Evolutionary conservation across 495 filamentous ascomycete species (phyloP), one percentile per base, ranked within the genome.

Genomic region (Hypoxylon fuscum): DNA sequence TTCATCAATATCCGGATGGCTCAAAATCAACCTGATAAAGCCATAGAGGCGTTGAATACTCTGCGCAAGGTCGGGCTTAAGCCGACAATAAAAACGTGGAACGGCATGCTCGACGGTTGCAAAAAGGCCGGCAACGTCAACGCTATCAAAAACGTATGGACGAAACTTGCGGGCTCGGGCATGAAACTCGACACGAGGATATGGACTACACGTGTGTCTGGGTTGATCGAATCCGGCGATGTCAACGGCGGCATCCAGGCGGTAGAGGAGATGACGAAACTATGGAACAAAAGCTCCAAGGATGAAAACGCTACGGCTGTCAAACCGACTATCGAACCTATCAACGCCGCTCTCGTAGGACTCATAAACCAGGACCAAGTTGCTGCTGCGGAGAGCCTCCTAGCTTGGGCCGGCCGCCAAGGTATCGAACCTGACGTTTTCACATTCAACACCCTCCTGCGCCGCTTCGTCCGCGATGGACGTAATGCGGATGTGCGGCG

Each of bases 381-480:
- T 5, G 32, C 35, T 7, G 66, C 55, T 17, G 80, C 82, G 40
- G 58, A 74, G 8, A 71, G 76, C 8, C 72, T 92, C 3, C 74
- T 93, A 7, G 49, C 58, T 9, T 90, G 87, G 85, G 88, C 87
- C 0, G 68, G 65, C 6, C 69, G 64, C 3, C 83, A 87, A 37
- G 78, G 76, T 22, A 82, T 93, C 41, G 48, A 76, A 29, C 85
- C 86, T 14, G 83, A 90, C 65, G 71, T 81, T 29, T 73, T 75
- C 50, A 91, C 90, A 10, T 93, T 85, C 76, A 93, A 93, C 73
- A 86, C 79, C 3, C 77, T 91, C 8, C 76, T 93, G 21, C 75
- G 78, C 5, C 72, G 80, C 2, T 66, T 84, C 37, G 75, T 92
- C 55, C 78, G 79, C 14, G 56, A 71, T 32, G 77, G 74, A 17